Evolutionary conservation across 148 eudicot genomes (phyloP), one percentile per base, ranked within the genome.

Genomic region (Camellia sinensis): DNA sequence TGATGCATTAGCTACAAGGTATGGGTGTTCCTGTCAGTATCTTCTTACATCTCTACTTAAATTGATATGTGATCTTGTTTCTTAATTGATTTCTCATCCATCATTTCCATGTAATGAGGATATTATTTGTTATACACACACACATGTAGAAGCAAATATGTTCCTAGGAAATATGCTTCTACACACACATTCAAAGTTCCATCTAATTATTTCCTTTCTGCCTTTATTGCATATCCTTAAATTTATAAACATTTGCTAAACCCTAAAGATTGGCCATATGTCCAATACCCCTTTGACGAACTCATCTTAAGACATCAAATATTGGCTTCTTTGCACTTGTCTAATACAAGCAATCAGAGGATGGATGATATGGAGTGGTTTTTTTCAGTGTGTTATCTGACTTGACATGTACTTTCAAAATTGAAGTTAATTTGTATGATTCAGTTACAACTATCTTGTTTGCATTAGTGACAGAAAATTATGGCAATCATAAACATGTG

Each of bases 1-100:
- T 70, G 97, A 95, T 85, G 98, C 98, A 64, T 85, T 94, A 65
- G 98, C 91, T 63, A 89, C 98, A 73, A 88, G 95, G 98, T 92
- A 87, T 54, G 45, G 29, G 18, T 44, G 64, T 79, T 82, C 44
- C 69, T 82, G 22, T 56, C 68, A 40, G 12, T 79, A 40, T 18
- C 21, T 48, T 67, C 50, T n/a, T 6, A 53, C 7, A 65, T 2
- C 2, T 65, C 41, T 65, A 7, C 13, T 79, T 3, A 40, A 80
- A 61, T 45, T 62, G 50, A 73, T 77, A 48, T 52, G 3, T 78
- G 63, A 73, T 6, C 6, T 1, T 5, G 18, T 66, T 66, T 29
- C 40, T 7, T 1, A 37, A 40, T 66, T 45, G 74, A 45, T 70
- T 44, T 76, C 21, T 62, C 3, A 57, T 61, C 40, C 68, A 50